Evolutionary conservation across 208 protist genomes (phyloP).

Genomic region (Porcisia hertigi): DNA sequence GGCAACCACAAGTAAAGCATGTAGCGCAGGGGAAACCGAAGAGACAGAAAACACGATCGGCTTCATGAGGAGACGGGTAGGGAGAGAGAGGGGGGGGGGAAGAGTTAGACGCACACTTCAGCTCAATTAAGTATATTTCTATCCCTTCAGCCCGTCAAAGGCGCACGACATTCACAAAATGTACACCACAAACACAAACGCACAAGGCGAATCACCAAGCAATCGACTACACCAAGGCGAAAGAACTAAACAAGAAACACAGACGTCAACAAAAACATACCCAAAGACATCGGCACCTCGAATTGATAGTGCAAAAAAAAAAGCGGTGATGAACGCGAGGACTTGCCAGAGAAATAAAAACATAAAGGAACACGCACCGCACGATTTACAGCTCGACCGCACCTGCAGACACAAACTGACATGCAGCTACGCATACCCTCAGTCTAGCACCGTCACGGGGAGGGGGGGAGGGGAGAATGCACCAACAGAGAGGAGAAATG

Average conservation of each 20-base stretch:
- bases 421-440: neutral
- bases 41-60: neutral
- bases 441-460: neutral
- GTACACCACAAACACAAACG: neutral
- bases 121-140: neutral
- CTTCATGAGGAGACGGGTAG: neutral
- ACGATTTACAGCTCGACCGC: neutral
- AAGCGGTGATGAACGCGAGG: neutral
- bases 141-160: neutral
- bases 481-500: neutral
- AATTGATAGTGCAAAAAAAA: neutral
- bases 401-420: neutral
- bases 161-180: neutral
- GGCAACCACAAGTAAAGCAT: neutral
- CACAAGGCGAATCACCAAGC: neutral
- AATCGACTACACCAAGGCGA: neutral
- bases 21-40: neutral
- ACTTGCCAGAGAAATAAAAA: neutral
- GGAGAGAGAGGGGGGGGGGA: neutral
- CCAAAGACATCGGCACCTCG: neutral
- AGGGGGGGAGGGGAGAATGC: neutral
- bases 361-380: neutral
- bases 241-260: neutral
- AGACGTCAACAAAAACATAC: neutral
- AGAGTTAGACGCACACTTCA: neutral